These are phyloP conservation scores for Xylaria sp. DNA, from an alignment of 2,329 filamentous ascomycete species.

Conservation along the genomic window DNA sequence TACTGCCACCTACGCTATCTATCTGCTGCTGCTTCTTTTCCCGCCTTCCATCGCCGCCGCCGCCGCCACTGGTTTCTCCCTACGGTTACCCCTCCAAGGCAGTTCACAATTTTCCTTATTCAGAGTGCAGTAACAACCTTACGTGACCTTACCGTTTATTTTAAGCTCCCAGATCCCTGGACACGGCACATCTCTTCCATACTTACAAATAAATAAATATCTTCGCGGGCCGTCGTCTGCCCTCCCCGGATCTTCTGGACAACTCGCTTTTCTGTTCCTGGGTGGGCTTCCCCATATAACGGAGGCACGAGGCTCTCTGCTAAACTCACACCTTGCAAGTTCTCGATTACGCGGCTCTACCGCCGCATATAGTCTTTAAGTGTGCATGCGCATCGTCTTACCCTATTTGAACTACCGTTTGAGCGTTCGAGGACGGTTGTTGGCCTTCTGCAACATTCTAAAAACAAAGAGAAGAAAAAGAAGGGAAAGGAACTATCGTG, in stretches of 20 bases:
- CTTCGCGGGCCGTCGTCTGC: constrained; percentile 24
- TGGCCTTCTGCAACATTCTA: not conserved
- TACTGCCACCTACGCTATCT: constrained; percentile 21
- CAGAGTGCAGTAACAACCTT: constrained; percentile 23
- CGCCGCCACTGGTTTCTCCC: constrained; percentile 20
- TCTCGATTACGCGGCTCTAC: constrained; percentile 20
- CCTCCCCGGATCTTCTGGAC: constrained; percentile 41
- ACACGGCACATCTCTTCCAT: constrained; percentile 38
- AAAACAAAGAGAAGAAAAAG: not conserved
- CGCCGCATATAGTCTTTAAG: constrained; percentile 10
- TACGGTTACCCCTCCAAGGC: constrained; percentile 22
- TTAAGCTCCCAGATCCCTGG: constrained; percentile 37
- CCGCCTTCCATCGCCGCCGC: constrained; percentile 21
- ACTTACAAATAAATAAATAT: constrained; percentile 42
- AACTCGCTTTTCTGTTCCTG: constrained; percentile 33
- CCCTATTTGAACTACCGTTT: constrained; percentile 11
- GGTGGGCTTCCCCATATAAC: constrained; percentile 36
- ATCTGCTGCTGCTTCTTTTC: constrained; percentile 23
- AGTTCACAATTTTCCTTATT: constrained; percentile 16
- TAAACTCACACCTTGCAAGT: constrained; percentile 13
- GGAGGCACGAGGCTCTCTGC: constrained; percentile 26
- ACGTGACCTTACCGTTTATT: too few species aligned
- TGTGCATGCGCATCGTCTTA: constrained; percentile 17
- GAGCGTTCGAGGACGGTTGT: not conserved
- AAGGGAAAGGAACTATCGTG: constrained; percentile 6